Evolutionary conservation across 2,329 filamentous ascomycete genomes (phyloP), one percentile per base, ranked within the genome.

Genomic region (Exophiala lecanii-corni): DNA sequence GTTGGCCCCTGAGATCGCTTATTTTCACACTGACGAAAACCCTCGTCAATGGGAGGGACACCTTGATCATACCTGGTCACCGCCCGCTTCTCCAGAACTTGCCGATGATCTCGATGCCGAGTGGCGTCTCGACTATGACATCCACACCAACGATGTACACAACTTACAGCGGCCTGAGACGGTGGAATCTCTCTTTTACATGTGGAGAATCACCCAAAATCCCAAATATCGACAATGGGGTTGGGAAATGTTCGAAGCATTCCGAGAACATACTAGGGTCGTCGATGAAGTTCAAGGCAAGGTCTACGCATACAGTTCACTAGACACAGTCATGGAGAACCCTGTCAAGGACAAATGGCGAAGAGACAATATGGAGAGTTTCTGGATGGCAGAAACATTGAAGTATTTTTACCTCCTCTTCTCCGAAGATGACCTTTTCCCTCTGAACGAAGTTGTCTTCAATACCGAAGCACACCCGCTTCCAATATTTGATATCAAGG

Each of bases 331-430:
- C 15, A 53, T 46, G 47, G 45, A 49, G 16, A 53, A 50, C 20
- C 47, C 38, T 9, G 51, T 49, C 20, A 43, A 41, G 36, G 48
- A 47, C 13, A 35, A 41, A 23, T 46, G 48, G 26, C 31, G 49
- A 20, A 32, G 49, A 47, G 91, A 98, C 65, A 97, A 97, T 57
- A 96, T 98, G 91, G 92, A 98, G 69, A 94, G 88, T 62, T 97
- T 97, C 69, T 98, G 92, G 92, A 78, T 98, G 72, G 89, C 92
- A 35, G 92, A 98, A 70, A 98, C 92, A 16, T 73, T 98, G 33
- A 98, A 98, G 68, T 98, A 98, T 63, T 85, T 98, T 63, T 98
- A 95, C 64, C 78, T 98, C 30, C 74, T 98, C 23, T 98, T 98
- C 68, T 89, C 87, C 2, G 81, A 86, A 3, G 73, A 53, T 38